phyloP scores from a whole-genome alignment of 305 asterid genomes.

The Solanum chacoense region DNA sequence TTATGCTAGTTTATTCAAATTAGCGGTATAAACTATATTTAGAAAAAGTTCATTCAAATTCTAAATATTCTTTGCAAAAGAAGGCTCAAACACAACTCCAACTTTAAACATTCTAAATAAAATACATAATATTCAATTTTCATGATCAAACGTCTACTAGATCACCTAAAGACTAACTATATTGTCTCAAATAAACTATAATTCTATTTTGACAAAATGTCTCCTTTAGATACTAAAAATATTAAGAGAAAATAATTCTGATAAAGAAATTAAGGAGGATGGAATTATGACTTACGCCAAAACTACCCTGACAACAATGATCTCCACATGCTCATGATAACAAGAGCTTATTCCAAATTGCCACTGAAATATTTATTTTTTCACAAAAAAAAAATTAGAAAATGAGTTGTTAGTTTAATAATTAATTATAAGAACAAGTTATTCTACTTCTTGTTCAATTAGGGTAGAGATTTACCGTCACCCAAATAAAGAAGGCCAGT shows the following conservation, averaged over 20 bases:
- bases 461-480: constrained; percentile 28
- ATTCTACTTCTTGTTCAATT: neutral
- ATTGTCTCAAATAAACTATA: neutral
- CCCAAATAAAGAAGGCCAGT: constrained; percentile 67
- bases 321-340: constrained; percentile 37
- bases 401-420: neutral
- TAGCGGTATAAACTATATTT: neutral
- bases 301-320: constrained; percentile 43
- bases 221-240: neutral
- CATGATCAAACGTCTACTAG: neutral
- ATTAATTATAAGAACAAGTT: neutral
- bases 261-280: neutral
- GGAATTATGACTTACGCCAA: constrained; percentile 44
- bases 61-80: neutral
- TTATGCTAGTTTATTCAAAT: neutral
- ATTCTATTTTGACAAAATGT: neutral
- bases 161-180: neutral
- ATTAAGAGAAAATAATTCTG: no score
- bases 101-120: neutral
- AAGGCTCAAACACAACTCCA: neutral
- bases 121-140: neutral
- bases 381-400: neutral
- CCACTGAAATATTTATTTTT: constrained; percentile 26
- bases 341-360: constrained; percentile 65
- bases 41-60: neutral